Base-by-base conservation (phyloP, 345 rosid genomes). In the Moricandia arvensis region DNA sequence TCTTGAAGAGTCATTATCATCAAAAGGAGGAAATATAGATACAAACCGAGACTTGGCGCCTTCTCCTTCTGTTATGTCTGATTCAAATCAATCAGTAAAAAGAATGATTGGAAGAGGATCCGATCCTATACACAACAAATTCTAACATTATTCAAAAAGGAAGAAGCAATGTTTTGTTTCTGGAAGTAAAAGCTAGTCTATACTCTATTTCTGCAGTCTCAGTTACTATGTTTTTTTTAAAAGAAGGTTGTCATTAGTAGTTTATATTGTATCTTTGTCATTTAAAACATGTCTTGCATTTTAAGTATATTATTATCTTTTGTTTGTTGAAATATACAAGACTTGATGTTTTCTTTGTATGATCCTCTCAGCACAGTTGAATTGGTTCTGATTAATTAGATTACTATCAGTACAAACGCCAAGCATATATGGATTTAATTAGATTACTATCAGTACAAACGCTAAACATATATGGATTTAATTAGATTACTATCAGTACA, bases 61-160 rank as follows among this genome's bases (percentile, higher is more conserved):
- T 34, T 77, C 84, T 0, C 96, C 94, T 71, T 79, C 89, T 1
- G 38, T 73, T 43, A 81, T 73, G 80, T 80, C 84, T 66, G 91
- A 87, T 67, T 88, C 88, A 7, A 78, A 77, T 78, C 91, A 83
- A 68, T 90, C 90, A 8, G 80, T 84, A 68, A 93, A 89, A 78
- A 85, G 97, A 82, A 68, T 79, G 58, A 87, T 87, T 76, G 75
- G 83, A 51, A 85, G 71, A 82, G 98, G 98, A 70, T 89, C 98
- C 0, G 91, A 93, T 79, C 98, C 98, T 47, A 93, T 93, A 70
- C 97, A 88, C 84, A 92, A 92, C 86, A 86, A 75, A 80, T 83
- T 89, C 75, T 89, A 82, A 84, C 74, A 66, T 26, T 45, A 2
- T 45, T 64, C 43, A 27, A 58, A 1, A 16, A 9, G 33, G 34